A percentile compares a stretch with the other conserved stretches of the same genome.
Evolutionary conservation across 345 rosid genomes (phyloP).

Genomic region (Syzygium grande): DNA sequence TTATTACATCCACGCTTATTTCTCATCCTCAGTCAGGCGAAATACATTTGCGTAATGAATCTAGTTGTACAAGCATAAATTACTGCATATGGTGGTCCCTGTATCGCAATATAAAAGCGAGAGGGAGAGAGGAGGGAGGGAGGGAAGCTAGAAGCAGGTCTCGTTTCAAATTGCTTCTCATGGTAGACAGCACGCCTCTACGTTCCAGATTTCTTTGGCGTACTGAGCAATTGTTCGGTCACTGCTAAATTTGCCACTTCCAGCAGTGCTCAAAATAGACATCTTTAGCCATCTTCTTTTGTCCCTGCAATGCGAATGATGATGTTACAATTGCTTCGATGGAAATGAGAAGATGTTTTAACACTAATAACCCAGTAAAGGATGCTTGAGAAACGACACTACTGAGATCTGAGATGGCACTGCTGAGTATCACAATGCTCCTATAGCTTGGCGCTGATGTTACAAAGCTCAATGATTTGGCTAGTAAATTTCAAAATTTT

Average conservation of each 20-base stretch:
- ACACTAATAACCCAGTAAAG: neutral
- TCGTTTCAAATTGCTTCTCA: conserved; percentile 4
- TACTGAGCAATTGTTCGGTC: conserved; percentile 84
- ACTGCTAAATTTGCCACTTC: conserved; percentile 87
- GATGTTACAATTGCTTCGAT: neutral
- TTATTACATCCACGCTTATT: neutral
- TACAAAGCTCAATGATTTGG: neutral
- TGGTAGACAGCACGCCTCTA: conserved; percentile 64
- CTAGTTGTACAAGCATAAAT: neutral
- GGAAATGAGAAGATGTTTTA: neutral
- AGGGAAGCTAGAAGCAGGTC: neutral
- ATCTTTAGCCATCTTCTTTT: conserved; percentile 70
- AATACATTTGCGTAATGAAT: neutral
- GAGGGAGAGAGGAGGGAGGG: neutral
- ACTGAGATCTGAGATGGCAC: neutral
- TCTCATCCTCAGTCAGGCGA: neutral
- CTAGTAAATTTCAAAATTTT: neutral
- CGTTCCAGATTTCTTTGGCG: conserved; percentile 90
- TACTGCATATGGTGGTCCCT: neutral
- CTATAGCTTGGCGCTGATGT: neutral
- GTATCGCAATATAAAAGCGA: neutral
- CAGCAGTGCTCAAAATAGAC: conserved; percentile 93
- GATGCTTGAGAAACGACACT: neutral
- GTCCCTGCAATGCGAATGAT: conserved; percentile 38
- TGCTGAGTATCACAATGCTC: neutral